Evolutionary conservation across 306 rosid genomes (phyloP).

Genomic region (Acacia crassicarpa): DNA sequence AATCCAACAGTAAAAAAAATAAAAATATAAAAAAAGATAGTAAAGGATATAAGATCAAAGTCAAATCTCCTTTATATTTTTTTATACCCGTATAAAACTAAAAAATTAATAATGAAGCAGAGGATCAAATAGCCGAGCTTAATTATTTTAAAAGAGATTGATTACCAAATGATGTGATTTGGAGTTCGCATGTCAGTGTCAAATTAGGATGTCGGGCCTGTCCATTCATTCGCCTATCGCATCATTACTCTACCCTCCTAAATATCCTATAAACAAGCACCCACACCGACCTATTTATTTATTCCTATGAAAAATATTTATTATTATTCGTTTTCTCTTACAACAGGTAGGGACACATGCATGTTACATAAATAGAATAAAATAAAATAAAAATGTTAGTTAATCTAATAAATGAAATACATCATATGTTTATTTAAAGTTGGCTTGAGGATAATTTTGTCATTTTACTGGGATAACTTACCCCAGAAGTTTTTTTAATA

Average conservation of each 20-base stretch:
- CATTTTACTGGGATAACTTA: no score
- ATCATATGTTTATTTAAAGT: no score
- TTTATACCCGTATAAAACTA: no score
- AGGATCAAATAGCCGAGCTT: background rate
- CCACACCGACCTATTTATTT: background rate
- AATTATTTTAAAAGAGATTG: background rate
- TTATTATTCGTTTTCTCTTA: background rate
- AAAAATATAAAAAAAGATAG: no score
- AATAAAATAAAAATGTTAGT: no score
- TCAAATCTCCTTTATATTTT: no score
- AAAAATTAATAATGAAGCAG: no score
- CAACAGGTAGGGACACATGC: background rate
- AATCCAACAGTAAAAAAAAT: no score
- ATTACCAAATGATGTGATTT: background rate
- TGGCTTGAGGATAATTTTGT: no score
- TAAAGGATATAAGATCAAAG: no score
- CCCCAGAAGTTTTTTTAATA: accelerated
- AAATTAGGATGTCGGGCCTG: background rate
- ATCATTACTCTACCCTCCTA: background rate
- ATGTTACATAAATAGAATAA: background rate
- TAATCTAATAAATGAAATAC: no score
- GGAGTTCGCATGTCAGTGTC: background rate
- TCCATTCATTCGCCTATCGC: background rate
- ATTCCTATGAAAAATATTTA: background rate
- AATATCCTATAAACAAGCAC: background rate